phyloP scores from a whole-genome alignment of 2,329 filamentous ascomycete species.

The Sporothrix protearum region DNA sequence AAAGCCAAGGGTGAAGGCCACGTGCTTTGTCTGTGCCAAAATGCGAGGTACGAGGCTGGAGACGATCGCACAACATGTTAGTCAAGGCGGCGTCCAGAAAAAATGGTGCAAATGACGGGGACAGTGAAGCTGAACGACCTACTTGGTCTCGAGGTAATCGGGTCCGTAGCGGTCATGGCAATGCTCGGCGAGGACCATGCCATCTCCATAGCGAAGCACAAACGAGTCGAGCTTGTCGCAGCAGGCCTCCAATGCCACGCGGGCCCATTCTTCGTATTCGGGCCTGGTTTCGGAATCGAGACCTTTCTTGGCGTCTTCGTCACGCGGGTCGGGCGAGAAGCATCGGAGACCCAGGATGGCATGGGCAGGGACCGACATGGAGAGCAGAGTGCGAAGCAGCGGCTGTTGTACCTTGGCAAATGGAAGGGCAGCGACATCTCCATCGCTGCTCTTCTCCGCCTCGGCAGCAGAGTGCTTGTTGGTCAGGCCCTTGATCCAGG shows the following conservation, averaged over 20 bases:
- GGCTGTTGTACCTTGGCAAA: not conserved
- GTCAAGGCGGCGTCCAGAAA: too few relatives aligned
- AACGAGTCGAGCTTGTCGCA: not conserved
- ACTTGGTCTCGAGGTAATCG: not conserved
- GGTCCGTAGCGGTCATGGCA: not conserved
- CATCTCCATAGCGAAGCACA: not conserved
- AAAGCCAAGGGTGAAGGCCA: not conserved
- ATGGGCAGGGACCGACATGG: not conserved
- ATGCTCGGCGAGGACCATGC: not conserved
- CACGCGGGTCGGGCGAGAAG: not conserved
- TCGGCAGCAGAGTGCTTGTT: not conserved
- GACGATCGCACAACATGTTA: not conserved
- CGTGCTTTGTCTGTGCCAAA: not conserved
- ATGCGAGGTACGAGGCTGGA: not conserved
- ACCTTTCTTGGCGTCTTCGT: not conserved
- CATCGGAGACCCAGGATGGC: not conserved
- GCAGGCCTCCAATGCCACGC: not conserved
- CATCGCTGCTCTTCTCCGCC: not conserved
- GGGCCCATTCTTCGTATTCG: not conserved
- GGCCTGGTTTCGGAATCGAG: too few relatives aligned
- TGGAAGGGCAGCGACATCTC: not conserved
- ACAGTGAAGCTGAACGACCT: too few relatives aligned
- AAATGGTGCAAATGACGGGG: too few relatives aligned
- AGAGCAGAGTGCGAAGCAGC: not conserved
- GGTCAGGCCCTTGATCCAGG: not conserved